Conservation (phyloP, 495 filamentous ascomycete genomes). For the Penicillium mononematosum region DNA sequence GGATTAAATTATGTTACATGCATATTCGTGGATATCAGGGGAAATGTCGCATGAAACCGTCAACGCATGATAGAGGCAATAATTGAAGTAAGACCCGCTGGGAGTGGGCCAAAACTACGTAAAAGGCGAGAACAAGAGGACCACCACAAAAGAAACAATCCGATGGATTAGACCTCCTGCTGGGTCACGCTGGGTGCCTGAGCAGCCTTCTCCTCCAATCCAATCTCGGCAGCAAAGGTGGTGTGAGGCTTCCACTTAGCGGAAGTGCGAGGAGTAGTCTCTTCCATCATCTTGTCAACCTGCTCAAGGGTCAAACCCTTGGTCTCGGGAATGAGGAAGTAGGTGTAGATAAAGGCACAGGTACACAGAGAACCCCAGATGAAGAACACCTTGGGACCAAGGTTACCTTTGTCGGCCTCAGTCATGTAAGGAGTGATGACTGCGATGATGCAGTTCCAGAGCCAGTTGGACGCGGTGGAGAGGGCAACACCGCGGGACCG, state of each 20-base stretch:
- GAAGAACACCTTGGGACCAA: slow-evolving; percentile 80
- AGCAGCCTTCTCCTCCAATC: slow-evolving; percentile 47
- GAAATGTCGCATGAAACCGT: slow-evolving; percentile 16
- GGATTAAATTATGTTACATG: slow-evolving; percentile 18
- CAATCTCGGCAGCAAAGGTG: slow-evolving; percentile 70
- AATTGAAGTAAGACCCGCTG: background rate
- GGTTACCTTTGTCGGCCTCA: slow-evolving; percentile 61
- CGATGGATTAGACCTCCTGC: slow-evolving; percentile 32
- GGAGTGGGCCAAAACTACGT: slow-evolving; percentile 2
- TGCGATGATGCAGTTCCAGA: slow-evolving; percentile 75
- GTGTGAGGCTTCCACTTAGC: slow-evolving; percentile 69
- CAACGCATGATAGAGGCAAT: slow-evolving; percentile 13
- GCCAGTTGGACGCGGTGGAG: slow-evolving; percentile 84
- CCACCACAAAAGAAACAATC: background rate
- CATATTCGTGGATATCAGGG: slow-evolving; percentile 10
- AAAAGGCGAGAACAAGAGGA: background rate
- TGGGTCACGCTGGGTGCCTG: slow-evolving; percentile 33
- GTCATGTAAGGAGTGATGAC: slow-evolving; percentile 83
- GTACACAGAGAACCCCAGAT: slow-evolving; percentile 75
- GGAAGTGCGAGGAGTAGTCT: slow-evolving; percentile 74
- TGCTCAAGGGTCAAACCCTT: slow-evolving; percentile 87
- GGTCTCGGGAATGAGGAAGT: slow-evolving; percentile 81
- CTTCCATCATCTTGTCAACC: slow-evolving; percentile 88
- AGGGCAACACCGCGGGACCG: slow-evolving; percentile 77
- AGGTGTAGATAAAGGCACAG: slow-evolving; percentile 66